Base-by-base conservation (phyloP, 164 flowering plant genomes). In the Litsea cubeba region DNA sequence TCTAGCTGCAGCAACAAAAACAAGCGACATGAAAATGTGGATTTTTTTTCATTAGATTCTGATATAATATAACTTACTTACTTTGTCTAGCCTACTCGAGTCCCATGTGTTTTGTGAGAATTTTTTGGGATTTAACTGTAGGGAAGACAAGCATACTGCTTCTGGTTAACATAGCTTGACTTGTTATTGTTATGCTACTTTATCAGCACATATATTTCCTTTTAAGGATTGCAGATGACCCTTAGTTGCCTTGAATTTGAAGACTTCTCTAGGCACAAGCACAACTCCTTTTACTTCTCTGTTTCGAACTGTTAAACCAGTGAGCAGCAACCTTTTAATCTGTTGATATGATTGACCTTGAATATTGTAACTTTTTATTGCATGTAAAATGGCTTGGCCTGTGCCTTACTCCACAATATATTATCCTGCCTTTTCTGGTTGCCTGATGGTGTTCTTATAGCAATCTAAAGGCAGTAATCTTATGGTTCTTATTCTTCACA, bases 401-500 rank as follows among this genome's bases (percentile, higher is more conserved):
- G 28, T 63, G 66, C 22, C 22, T 17, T 23, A 23, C 65, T 10
- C 49, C 15, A 26, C 32, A 18, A 3, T 18, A 30, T 66, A 26
- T 66, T 15, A 32, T 32, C 49, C 30, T 66, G 46, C 15, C 23
- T 18, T 28, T 14, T 63, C 10, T 28, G 40, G 23, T 66, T 66
- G 46, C 46, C 11, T 40, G 46, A 6, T 40, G 46, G 46, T 66
- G 40, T 18, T 32, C 23, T 32, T 66, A 10, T 28, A 66, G 18
- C 49, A n/a, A 28, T 25, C 12, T 66, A 5, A 30, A 5, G 46
- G 11, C 2, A 30, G 5, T 7, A 66, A 12, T 28, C 10, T 26
- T 66, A 66, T 30, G 17, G 17, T 20, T 50, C 30, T 24, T 62
- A 4, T 46, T 65, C 46, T 74, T 71, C 88, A 84, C 86, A 93